Evolutionary conservation across 805 yeast genomes (phyloP).

Genomic region (Yarrowia divulgata): DNA sequence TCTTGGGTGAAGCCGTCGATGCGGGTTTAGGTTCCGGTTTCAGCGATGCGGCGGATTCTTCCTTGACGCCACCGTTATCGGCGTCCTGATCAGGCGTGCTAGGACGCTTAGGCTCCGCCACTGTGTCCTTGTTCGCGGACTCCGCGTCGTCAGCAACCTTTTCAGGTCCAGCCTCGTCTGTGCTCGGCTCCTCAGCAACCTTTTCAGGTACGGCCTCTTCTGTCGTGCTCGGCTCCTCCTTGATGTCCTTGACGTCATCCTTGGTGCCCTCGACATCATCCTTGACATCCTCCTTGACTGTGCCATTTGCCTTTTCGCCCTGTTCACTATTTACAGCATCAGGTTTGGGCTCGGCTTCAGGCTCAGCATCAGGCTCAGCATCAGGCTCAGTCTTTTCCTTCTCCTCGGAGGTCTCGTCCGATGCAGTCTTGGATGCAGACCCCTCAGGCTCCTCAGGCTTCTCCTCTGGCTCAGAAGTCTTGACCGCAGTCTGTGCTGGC

Average conservation of each 20-base stretch:
- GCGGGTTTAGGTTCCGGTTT: slow-evolving; percentile 17
- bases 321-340: slow-evolving; percentile 23
- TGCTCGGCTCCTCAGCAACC: neutral
- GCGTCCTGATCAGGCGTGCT: slow-evolving; percentile 6
- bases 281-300: neutral
- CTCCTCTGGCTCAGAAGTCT: neutral
- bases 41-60: slow-evolving; percentile 13
- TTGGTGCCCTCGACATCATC: neutral
- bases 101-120: neutral
- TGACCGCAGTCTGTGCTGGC: neutral
- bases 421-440: neutral
- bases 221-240: neutral
- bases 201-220: neutral
- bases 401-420: neutral
- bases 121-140: neutral
- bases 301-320: slow-evolving; percentile 7
- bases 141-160: neutral
- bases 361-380: neutral
- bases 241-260: neutral
- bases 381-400: slow-evolving; percentile 9
- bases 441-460: neutral
- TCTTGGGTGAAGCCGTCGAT: slow-evolving; percentile 21
- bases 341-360: slow-evolving; percentile 4
- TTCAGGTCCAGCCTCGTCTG: neutral
- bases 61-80: slow-evolving; percentile 3